Evolutionary conservation across 768 basidiomycete species (phyloP).

Genomic region (Auriscalpium vulgare): DNA sequence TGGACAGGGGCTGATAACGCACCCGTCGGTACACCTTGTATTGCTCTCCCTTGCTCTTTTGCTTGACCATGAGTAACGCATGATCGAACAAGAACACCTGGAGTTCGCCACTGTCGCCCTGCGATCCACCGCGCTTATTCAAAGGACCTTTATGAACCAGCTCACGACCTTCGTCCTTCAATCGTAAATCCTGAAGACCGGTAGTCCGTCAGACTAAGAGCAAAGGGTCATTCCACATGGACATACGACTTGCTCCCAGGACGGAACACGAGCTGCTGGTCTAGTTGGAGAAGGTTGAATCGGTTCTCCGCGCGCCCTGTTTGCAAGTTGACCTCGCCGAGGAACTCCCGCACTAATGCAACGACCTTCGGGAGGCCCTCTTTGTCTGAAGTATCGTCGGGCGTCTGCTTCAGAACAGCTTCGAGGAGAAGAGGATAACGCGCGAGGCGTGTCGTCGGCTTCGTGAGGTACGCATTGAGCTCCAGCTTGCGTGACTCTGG

Average conservation of each 20-base stretch:
- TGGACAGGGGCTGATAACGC: slow-evolving; percentile 22
- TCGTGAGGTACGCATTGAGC: slow-evolving; percentile 95
- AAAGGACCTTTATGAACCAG: slow-evolving; percentile 85
- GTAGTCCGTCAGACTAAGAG: neutral
- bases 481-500: slow-evolving; percentile 96
- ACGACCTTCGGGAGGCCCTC: slow-evolving; percentile 68
- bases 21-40: slow-evolving; percentile 91
- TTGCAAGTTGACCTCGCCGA: slow-evolving; percentile 85
- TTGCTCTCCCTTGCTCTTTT: slow-evolving; percentile 88
- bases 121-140: slow-evolving; percentile 70
- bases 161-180: slow-evolving; percentile 84
- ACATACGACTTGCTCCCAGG: slow-evolving; percentile 87
- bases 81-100: slow-evolving; percentile 96
- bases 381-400: slow-evolving; percentile 87
- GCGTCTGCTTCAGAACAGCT: slow-evolving; percentile 87
- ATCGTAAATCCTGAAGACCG: slow-evolving; percentile 60
- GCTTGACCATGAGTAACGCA: slow-evolving; percentile 87
- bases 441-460: slow-evolving; percentile 96
- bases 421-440: slow-evolving; percentile 90
- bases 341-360: slow-evolving; percentile 68
- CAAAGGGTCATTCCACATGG: neutral
- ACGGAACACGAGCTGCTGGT: slow-evolving; percentile 84
- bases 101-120: slow-evolving; percentile 79
- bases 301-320: slow-evolving; percentile 94
- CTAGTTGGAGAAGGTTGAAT: slow-evolving; percentile 90